Percentiles rank a stretch among this genome's conserved stretches.
Conservation (phyloP, 208 protist species). For the Wallacemonas sp. region DNA sequence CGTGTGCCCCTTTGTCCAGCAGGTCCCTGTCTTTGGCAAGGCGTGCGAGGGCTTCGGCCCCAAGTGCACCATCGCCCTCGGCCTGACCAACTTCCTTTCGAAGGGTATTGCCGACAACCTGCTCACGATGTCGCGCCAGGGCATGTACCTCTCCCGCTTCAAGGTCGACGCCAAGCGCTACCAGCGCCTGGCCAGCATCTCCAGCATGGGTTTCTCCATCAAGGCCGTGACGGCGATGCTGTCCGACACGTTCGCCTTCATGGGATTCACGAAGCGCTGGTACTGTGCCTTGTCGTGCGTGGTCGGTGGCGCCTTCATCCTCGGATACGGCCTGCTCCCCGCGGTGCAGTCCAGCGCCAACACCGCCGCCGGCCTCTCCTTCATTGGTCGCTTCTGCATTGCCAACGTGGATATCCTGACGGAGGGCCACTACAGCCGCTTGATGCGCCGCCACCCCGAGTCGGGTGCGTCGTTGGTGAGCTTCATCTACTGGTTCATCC, state of each 20-base stretch:
- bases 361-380: constrained; percentile 19
- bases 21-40: constrained; percentile 29
- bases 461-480: constrained; percentile 31
- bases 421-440: constrained; percentile 48
- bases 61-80: constrained; percentile 24
- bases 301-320: constrained; percentile 20
- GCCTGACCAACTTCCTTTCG: constrained; percentile 31
- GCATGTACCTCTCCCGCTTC: constrained; percentile 26
- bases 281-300: constrained; percentile 30
- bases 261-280: constrained; percentile 45
- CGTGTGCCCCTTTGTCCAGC: constrained; percentile 9
- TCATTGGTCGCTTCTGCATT: constrained; percentile 28
- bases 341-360: constrained; percentile 19
- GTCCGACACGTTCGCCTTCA: constrained; percentile 36
- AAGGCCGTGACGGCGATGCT: constrained; percentile 33
- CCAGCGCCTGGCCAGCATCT: constrained; percentile 27
- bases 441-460: constrained; percentile 30
- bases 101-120: constrained; percentile 35
- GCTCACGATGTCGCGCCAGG: constrained; percentile 9
- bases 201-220: constrained; percentile 35
- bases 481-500: constrained; percentile 44
- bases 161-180: constrained; percentile 24
- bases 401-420: constrained; percentile 41
- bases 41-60: constrained; percentile 26
- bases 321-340: constrained; percentile 29